Conservation (phyloP, 2,329 filamentous ascomycete genomes). For the Arachnomyces sp. region DNA sequence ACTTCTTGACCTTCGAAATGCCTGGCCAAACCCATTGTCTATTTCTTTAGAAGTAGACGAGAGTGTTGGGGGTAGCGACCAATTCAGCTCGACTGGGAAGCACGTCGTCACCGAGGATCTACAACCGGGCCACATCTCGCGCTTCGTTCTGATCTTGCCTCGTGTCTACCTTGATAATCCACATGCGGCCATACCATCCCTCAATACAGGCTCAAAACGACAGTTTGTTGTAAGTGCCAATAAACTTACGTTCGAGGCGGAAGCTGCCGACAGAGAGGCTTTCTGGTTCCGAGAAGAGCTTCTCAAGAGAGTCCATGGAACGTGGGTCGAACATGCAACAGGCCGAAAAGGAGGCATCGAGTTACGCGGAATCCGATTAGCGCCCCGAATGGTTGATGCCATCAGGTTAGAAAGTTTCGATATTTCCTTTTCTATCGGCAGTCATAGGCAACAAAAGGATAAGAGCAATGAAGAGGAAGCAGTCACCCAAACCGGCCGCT, state of each 20-base stretch:
- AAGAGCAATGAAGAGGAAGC: slow-evolving; percentile 8
- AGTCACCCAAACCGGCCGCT: slow-evolving; percentile 34
- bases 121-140: slow-evolving; percentile 55
- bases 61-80: slow-evolving; percentile 6
- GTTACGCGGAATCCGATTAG: slow-evolving; percentile 65
- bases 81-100: slow-evolving; percentile 12
- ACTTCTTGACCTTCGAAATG: slow-evolving; percentile 76
- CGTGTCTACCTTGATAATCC: slow-evolving; percentile 69
- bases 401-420: slow-evolving; percentile 73
- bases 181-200: slow-evolving; percentile 65
- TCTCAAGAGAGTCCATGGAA: slow-evolving; percentile 60
- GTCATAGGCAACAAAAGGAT: slow-evolving; percentile 19
- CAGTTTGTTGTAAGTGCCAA: slow-evolving; percentile 83
- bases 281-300: slow-evolving; percentile 89
- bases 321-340: slow-evolving; percentile 58
- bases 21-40: slow-evolving; percentile 73
- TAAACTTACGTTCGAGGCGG: slow-evolving; percentile 69
- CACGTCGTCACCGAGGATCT: slow-evolving; percentile 38
- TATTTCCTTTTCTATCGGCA: slow-evolving; percentile 43
- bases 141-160: slow-evolving; percentile 67
- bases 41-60: slow-evolving; percentile 50
- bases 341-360: slow-evolving; percentile 61
- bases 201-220: slow-evolving; percentile 74
- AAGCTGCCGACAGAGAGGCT: slow-evolving; percentile 67
- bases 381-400: slow-evolving; percentile 70